These are phyloP conservation scores for Lasiodiplodia hormozganensis DNA, from an alignment of 2,329 filamentous ascomycete genomes.

Conservation along the genomic window DNA sequence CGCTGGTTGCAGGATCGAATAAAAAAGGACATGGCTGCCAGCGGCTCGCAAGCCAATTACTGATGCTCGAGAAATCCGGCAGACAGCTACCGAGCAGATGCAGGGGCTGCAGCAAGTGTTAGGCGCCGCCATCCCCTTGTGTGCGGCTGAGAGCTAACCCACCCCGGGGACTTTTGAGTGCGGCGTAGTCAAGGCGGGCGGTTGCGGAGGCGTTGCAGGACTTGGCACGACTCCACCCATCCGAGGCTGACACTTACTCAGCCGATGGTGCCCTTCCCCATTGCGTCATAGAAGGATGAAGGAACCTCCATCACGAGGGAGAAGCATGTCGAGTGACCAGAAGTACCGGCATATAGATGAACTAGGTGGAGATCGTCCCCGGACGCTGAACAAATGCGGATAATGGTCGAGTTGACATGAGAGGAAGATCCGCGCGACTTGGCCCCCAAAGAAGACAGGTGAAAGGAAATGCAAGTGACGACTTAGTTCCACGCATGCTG, in stretches of 20 bases:
- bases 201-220: conserved; percentile 1
- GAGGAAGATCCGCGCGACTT: background rate
- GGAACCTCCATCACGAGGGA: background rate
- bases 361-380: background rate
- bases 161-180: background rate
- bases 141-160: background rate
- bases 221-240: conserved; percentile 9
- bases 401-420: background rate
- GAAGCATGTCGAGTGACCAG: background rate
- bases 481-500: background rate
- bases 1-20: background rate
- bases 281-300: conserved; percentile 12
- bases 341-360: background rate
- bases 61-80: too few relatives aligned
- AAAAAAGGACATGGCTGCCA: background rate
- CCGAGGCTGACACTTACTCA: conserved; percentile 8
- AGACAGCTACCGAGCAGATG: background rate
- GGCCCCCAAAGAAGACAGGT: background rate
- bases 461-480: background rate
- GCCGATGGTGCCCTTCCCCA: background rate
- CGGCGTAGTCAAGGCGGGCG: conserved; percentile 8
- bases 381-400: background rate
- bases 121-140: background rate
- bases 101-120: background rate
- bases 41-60: conserved; percentile 12